These are phyloP conservation scores for Cucurbitaria berberidis DNA, from an alignment of 2,329 filamentous ascomycete species.

Conservation along the genomic window DNA sequence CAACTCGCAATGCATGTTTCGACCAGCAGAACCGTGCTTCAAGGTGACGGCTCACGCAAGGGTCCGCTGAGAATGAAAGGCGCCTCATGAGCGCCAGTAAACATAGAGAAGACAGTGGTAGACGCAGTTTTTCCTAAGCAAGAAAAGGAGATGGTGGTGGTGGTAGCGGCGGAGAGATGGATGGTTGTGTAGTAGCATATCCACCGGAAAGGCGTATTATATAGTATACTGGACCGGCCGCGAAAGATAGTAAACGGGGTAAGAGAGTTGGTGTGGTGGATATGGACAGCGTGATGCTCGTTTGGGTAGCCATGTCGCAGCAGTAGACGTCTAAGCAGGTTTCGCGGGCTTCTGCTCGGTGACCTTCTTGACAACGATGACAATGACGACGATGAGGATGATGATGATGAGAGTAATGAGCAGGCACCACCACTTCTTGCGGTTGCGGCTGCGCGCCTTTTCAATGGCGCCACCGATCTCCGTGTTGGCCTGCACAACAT, in stretches of 20 bases:
- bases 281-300: neutral
- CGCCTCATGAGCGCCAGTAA: slow-evolving; percentile 9
- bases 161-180: neutral
- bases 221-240: slow-evolving; percentile 4
- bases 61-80: slow-evolving; percentile 11
- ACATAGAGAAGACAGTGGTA: slow-evolving; percentile 5
- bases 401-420: slow-evolving; percentile 64
- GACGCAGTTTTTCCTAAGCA: slow-evolving; percentile 1
- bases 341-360: slow-evolving; percentile 31
- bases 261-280: slow-evolving; percentile 4
- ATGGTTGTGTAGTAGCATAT: slow-evolving; percentile 10
- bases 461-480: slow-evolving; percentile 82
- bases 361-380: slow-evolving; percentile 42
- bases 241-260: neutral
- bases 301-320: neutral
- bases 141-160: neutral
- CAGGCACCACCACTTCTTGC: slow-evolving; percentile 98
- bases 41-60: neutral
- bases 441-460: slow-evolving; percentile 69
- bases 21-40: neutral
- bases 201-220: slow-evolving; percentile 21
- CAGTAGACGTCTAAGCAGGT: neutral
- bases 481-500: slow-evolving; percentile 83
- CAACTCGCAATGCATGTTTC: neutral
- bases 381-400: slow-evolving; percentile 49